Percentiles rank a stretch among this genome's conserved stretches.
Conservation (phyloP, 441 rosid species). For the Syzygium malaccense region DNA sequence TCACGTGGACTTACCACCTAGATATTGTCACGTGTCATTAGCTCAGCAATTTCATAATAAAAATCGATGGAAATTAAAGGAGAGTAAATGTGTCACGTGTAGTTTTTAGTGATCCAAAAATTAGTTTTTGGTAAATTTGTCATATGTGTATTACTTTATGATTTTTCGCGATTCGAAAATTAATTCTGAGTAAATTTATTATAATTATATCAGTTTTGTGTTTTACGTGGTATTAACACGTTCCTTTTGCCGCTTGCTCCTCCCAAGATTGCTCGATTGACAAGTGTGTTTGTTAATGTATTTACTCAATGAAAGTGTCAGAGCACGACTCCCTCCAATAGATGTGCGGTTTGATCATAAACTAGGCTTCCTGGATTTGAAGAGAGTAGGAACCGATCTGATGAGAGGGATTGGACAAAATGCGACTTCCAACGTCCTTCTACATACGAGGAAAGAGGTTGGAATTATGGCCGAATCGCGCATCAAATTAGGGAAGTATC, state of each 20-base stretch:
- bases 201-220: rapidly evolving
- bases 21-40: too few species aligned
- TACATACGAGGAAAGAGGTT: rapidly evolving
- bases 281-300: rapidly evolving
- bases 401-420: not conserved
- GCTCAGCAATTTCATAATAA: too few species aligned
- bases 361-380: not conserved
- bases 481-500: too few species aligned
- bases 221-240: too few species aligned
- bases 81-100: too few species aligned
- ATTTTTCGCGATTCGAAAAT: too few species aligned
- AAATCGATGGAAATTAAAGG: too few species aligned
- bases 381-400: rapidly evolving
- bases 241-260: too few species aligned
- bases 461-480: not conserved
- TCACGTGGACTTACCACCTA: rapidly evolving
- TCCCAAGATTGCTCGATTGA: not conserved
- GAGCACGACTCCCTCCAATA: not conserved
- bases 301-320: rapidly evolving
- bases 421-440: rapidly evolving
- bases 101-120: rapidly evolving
- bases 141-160: rapidly evolving
- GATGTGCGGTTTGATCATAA: rapidly evolving
- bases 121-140: too few species aligned
- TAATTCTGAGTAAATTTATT: too few species aligned